phyloP scores from a whole-genome alignment of 306 rosid genomes.

The Pyrus bretschneideri region DNA sequence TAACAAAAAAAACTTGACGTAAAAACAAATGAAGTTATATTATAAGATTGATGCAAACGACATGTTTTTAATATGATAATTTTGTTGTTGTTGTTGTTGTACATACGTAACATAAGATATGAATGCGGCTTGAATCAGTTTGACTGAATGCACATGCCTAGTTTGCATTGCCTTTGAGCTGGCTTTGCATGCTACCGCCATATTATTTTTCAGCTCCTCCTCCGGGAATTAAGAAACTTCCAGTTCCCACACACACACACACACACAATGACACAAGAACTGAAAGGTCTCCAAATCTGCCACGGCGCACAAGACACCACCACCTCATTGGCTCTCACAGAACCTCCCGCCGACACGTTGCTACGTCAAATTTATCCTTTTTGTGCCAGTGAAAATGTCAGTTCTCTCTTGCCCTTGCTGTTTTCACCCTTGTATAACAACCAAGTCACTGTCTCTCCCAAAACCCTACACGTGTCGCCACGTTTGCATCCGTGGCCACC shows the following conservation, averaged over 20 bases:
- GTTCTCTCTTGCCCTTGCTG: neutral
- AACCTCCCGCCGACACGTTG: slow-evolving; percentile 34
- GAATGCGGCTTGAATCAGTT: too few species aligned
- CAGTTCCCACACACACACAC: too few species aligned
- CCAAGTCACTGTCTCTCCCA: neutral
- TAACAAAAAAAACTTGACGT: too few species aligned
- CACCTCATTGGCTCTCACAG: slow-evolving; percentile 27
- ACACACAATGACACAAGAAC: neutral
- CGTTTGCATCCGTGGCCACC: slow-evolving; percentile 3
- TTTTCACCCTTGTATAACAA: neutral
- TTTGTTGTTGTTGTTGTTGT: too few species aligned
- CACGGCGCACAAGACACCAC: slow-evolving; percentile 21
- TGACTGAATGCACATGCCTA: too few species aligned
- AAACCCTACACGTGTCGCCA: slow-evolving; percentile 45
- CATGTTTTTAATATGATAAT: too few species aligned
- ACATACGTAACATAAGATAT: too few species aligned
- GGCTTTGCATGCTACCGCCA: neutral
- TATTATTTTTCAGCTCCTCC: neutral
- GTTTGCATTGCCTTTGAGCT: too few species aligned
- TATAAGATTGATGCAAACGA: too few species aligned
- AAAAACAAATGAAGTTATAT: too few species aligned
- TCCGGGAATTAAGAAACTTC: slow-evolving; percentile 36
- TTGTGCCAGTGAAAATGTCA: slow-evolving; percentile 15
- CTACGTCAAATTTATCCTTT: slow-evolving; percentile 9
- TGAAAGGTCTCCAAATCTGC: slow-evolving; percentile 12